Base-by-base conservation (phyloP, 108 stramenopile species). In the Epipyxis sp. region DNA sequence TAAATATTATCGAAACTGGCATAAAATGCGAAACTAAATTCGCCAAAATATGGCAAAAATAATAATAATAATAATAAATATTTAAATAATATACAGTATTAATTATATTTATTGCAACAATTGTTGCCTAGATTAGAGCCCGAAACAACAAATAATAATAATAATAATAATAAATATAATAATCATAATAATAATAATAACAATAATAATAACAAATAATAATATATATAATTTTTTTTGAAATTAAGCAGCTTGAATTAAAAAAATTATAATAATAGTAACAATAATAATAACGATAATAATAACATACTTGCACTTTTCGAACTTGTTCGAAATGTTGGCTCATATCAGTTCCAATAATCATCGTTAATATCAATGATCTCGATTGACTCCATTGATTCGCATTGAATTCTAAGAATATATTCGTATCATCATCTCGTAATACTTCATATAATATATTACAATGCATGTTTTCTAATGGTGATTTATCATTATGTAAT, bases 381-480 rank as follows among this genome's bases (percentile, higher is more conserved):
- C 78, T 40, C 20, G 59, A 16, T 32, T 78, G 27, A 3, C 2
- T 27, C 59, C n/a, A 59, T 25, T 62, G 58, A 2, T 3, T 42
- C 2, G 29, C 20, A 54, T 45, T 1, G 16, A 76, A 30, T 2
- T 20, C 2, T 25, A 3, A 25, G 10, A 76, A 54, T 1, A 76
- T 54, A 54, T 6, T 25, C 1, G 44, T 46, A 20, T 42, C 77
- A 0, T 61, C 39, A 0, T 37, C 42, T 41, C 40, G 42, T 46
- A 81, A 2, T 6, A 81, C 42, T 77, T 77, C 78, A 46, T 80
- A 84, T 27, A 77, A 39, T 10, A 67, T 10, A 1, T 76, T 43
- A 1, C 76, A 79, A 44, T 84, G 83, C 80, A 84, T 81, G 44
- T 81, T 84, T 58, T 84, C 83, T 1, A 84, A 54, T 0, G 80